These are phyloP conservation scores for Entelexis paramagnoliae DNA, from an alignment of 1,139 yeast genomes.

Conservation along the genomic window DNA sequence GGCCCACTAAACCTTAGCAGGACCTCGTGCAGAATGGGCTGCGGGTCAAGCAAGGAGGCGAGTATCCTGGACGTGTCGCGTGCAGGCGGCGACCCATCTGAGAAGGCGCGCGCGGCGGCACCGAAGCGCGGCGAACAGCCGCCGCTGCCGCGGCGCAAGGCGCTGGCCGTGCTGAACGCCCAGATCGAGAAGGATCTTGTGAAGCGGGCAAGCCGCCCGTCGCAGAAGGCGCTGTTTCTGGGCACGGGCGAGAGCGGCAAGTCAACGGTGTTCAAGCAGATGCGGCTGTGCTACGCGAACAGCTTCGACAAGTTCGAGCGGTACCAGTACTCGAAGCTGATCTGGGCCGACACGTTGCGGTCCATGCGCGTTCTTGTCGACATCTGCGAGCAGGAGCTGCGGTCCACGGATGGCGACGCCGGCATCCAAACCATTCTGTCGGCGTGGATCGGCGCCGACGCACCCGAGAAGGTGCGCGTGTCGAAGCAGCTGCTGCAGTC, in stretches of 20 bases:
- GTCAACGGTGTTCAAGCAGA: slow-evolving; percentile 89
- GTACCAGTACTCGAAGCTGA: slow-evolving; percentile 71
- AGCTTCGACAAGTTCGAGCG: slow-evolving; percentile 78
- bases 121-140: background rate
- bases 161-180: slow-evolving; percentile 12
- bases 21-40: background rate
- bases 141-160: slow-evolving; percentile 5
- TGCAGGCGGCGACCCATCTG: background rate
- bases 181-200: slow-evolving; percentile 15
- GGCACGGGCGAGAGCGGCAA: slow-evolving; percentile 98
- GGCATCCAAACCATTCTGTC: slow-evolving; percentile 3
- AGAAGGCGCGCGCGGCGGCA: background rate
- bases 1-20: background rate
- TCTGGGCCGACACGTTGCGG: slow-evolving; percentile 88
- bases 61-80: background rate
- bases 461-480: background rate
- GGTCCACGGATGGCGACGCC: slow-evolving; percentile 1
- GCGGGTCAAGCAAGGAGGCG: background rate
- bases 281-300: slow-evolving; percentile 73
- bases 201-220: slow-evolving; percentile 22
- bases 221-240: slow-evolving; percentile 47
- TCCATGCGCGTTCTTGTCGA: slow-evolving; percentile 74
- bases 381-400: slow-evolving; percentile 24
- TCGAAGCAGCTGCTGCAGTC: slow-evolving; percentile 15
- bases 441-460: slow-evolving; percentile 10